These are phyloP conservation scores for Paramecium primaurelia DNA, from an alignment of 73 alveolate species.

Conservation along the genomic window DNA sequence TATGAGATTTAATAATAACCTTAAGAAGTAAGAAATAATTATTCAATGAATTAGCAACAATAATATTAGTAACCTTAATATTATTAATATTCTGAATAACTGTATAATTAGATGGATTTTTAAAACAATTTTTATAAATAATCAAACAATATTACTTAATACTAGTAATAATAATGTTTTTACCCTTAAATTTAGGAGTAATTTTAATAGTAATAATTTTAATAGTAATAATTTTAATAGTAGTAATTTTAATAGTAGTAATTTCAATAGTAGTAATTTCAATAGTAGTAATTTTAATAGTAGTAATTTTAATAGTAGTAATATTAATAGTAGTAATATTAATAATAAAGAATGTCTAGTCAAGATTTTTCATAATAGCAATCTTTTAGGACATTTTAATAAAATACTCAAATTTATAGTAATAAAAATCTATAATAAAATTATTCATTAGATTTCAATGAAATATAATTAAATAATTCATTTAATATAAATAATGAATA, in stretches of 20 bases:
- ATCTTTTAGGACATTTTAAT: neutral
- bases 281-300: too few species aligned
- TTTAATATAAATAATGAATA: neutral
- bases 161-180: neutral
- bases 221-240: too few species aligned
- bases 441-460: neutral
- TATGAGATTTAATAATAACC: neutral
- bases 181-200: neutral
- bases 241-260: too few species aligned
- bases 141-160: neutral
- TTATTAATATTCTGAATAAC: neutral
- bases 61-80: neutral
- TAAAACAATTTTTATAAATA: too few species aligned
- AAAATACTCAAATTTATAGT: neutral
- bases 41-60: neutral
- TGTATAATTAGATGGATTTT: neutral
- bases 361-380: neutral
- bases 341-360: neutral
- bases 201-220: too few species aligned
- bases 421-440: neutral
- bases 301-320: too few species aligned
- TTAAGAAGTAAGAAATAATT: neutral
- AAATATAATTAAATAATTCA: neutral
- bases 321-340: neutral
- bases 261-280: neutral